phyloP scores from a whole-genome alignment of 495 filamentous ascomycete species.

The Stereocaulon alpinum region DNA sequence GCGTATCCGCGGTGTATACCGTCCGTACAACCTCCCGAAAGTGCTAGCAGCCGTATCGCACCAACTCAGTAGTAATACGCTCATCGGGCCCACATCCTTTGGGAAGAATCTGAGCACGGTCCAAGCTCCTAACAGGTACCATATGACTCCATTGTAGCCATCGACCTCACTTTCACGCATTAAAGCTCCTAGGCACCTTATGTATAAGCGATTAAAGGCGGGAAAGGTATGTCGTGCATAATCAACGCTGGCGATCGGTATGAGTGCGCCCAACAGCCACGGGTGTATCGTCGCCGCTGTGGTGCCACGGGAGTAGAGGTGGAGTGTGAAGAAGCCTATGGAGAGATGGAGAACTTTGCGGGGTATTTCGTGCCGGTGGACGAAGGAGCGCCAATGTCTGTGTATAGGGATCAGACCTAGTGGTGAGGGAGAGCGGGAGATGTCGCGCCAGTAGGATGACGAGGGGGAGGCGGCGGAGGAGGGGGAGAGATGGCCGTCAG shows the following conservation, averaged over 20 bases:
- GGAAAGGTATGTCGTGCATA: constrained; percentile 69
- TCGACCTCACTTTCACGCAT: constrained; percentile 93
- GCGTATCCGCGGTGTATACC: constrained; percentile 75
- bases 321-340: constrained; percentile 85
- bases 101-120: constrained; percentile 76
- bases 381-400: constrained; percentile 39
- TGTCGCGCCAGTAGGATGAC: constrained; percentile 60
- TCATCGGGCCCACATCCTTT: constrained; percentile 88
- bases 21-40: constrained; percentile 76
- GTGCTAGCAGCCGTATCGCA: constrained; percentile 96
- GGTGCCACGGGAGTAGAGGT: constrained; percentile 66
- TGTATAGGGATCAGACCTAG: constrained; percentile 95
- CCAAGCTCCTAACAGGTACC: constrained; percentile 87
- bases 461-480: constrained; percentile 42
- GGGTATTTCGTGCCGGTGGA: constrained; percentile 42
- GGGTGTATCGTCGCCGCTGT: constrained; percentile 70
- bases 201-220: constrained; percentile 78
- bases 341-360: constrained; percentile 59
- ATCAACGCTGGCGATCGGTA: constrained; percentile 84
- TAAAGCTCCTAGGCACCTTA: constrained; percentile 68
- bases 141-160: constrained; percentile 93
- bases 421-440: constrained; percentile 82
- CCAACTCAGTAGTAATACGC: constrained; percentile 84
- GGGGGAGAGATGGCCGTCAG: constrained; percentile 67
- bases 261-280: constrained; percentile 64